Evolutionary conservation across 495 filamentous ascomycete species (phyloP).

Genomic region (Daldinia concentrica): DNA sequence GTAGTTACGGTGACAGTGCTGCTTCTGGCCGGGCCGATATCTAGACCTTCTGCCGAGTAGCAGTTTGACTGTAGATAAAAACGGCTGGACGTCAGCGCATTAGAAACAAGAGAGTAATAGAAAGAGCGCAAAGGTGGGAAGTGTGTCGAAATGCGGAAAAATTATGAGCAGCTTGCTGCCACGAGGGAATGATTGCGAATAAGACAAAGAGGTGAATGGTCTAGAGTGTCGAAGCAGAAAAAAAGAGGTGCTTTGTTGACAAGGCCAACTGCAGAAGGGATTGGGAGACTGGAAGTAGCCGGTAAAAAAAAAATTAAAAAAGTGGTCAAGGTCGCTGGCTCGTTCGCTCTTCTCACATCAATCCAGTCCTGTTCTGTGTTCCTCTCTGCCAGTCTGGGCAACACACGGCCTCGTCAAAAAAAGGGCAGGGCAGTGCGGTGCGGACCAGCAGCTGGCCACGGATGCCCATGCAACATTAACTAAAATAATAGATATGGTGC

Average conservation of each 20-base stretch:
- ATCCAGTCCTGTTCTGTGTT: constrained; percentile 33
- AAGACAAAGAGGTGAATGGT: constrained; percentile 42
- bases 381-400: constrained; percentile 23
- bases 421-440: constrained; percentile 51
- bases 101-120: constrained; percentile 44
- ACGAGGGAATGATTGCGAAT: constrained; percentile 44
- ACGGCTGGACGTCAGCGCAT: constrained; percentile 44
- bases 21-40: constrained; percentile 47
- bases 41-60: constrained; percentile 53
- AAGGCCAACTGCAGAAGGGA: constrained; percentile 42
- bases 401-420: constrained; percentile 41
- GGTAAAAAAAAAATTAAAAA: constrained; percentile 34
- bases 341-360: constrained; percentile 32
- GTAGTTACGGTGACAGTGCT: constrained; percentile 33
- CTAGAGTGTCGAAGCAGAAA: constrained; percentile 31
- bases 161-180: constrained; percentile 45
- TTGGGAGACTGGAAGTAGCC: constrained; percentile 44
- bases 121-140: constrained; percentile 42
- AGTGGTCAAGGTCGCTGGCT: constrained; percentile 44
- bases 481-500: constrained; percentile 44
- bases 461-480: constrained; percentile 44
- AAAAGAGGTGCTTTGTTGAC: constrained; percentile 46
- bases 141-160: constrained; percentile 41
- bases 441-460: constrained; percentile 48
- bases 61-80: constrained; percentile 49